Evolutionary conservation across 208 protist species (phyloP), one percentile per base, ranked within the genome.

Genomic region (Wallacemonas sp.): DNA sequence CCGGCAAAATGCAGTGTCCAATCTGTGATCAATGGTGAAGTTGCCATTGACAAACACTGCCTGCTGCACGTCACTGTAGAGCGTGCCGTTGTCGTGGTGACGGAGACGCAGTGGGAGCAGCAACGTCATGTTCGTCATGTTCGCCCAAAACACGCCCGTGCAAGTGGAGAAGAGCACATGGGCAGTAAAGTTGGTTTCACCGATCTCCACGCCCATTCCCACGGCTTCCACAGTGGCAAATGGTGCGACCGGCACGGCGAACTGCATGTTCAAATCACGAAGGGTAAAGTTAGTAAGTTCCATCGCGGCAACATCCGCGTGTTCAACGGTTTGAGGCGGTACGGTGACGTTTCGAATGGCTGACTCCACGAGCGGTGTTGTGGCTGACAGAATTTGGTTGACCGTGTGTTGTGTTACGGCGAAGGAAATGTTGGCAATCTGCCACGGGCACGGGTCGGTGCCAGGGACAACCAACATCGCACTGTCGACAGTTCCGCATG

Each of bases 141-240:
- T 75, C 4, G 61, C 62, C 31, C 56, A 68, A 46, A 91, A 77
- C 19, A 60, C 75, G n/a, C 78, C 78, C 4, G 27, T 21, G 54
- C 78, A 84, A 6, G 51, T 74, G 0, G 68, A 54, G 2, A 78
- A 45, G 34, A 66, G 53, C 74, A 84, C 34, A 24, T 63, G 22
- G n/a, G 79, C 66, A 19, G 62, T 60, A 53, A 92, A 92, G 21
- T 63, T 68, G n/a, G 80, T 87, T 22, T 80, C 38, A 15, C 72
- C 71, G 26, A 91, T 80, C 38, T 47, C 39, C 4, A 84, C 42
- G 44, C 44, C 62, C 15, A 94, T 33, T 30, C 69, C 63, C 0
- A 26, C 11, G 2, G 68, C 41, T 14, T 62, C 53, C 4, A 81
- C n/a, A 17, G 46, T 59, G 9, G 90, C 12, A 42, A 83, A 62